phyloP scores from a whole-genome alignment of 108 stramenopile species.

The Discostella stelligeroides region DNA sequence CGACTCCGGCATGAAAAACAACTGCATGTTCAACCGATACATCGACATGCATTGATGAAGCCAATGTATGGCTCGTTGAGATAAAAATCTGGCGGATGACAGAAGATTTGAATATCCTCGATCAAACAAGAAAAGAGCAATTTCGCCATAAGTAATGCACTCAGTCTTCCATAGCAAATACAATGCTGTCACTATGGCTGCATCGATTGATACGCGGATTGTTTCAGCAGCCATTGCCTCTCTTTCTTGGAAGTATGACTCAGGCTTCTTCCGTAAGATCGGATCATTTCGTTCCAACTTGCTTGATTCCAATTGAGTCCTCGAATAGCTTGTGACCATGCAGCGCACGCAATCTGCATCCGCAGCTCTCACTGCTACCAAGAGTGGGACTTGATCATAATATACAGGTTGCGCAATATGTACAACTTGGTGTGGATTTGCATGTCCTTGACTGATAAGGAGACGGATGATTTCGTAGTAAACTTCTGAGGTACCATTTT shows the following conservation, averaged over 20 bases:
- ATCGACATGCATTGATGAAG: conserved; percentile 21
- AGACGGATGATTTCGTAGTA: conserved; percentile 29
- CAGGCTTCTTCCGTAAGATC: conserved; percentile 35
- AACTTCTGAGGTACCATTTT: neutral
- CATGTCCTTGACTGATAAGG: conserved; percentile 23
- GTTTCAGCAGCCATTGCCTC: conserved; percentile 26
- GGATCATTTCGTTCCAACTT: conserved; percentile 61
- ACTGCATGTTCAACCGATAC: neutral
- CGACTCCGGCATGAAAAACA: neutral
- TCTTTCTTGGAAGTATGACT: conserved; percentile 23
- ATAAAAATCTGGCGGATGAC: conserved; percentile 1
- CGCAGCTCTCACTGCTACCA: conserved; percentile 16
- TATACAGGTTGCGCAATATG: too few relatives aligned
- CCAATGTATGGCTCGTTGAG: conserved; percentile 33
- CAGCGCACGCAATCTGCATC: conserved; percentile 27
- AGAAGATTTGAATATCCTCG: conserved; percentile 17
- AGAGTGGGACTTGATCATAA: conserved; percentile 14
- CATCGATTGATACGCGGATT: conserved; percentile 31
- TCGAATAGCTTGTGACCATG: conserved; percentile 33
- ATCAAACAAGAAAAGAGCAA: conserved; percentile 26
- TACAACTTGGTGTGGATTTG: conserved; percentile 30
- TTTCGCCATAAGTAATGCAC: conserved; percentile 6
- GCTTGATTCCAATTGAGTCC: conserved; percentile 1
- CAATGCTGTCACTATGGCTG: conserved; percentile 37
- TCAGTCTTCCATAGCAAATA: conserved; percentile 26